phyloP scores from a whole-genome alignment of 2,329 filamentous ascomycete genomes.

The Neodidymelliopsis sp. region DNA sequence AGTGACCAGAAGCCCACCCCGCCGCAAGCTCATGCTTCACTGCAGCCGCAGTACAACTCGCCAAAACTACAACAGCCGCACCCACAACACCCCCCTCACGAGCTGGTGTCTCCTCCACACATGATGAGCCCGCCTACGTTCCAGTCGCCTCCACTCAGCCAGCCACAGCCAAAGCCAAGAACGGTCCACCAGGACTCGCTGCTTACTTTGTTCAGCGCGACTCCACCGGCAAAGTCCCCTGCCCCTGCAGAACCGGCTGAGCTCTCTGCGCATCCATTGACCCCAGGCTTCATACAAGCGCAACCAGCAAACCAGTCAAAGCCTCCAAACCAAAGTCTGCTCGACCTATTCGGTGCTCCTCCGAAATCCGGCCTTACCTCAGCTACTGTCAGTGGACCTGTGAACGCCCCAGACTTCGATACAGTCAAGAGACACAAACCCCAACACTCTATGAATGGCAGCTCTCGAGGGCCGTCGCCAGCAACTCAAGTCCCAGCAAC shows the following conservation, averaged over 20 bases:
- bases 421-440: slow-evolving; percentile 46
- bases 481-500: slow-evolving; percentile 22
- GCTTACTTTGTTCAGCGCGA: slow-evolving; percentile 54
- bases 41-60: slow-evolving; percentile 28
- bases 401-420: slow-evolving; percentile 53
- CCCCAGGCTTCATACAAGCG: slow-evolving; percentile 40
- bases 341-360: slow-evolving; percentile 29
- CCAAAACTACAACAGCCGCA: slow-evolving; percentile 34
- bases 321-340: slow-evolving; percentile 26
- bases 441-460: slow-evolving; percentile 29
- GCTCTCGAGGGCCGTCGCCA: slow-evolving; percentile 42
- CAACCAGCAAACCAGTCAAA: slow-evolving; percentile 29
- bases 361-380: slow-evolving; percentile 42
- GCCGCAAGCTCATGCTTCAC: slow-evolving; percentile 13
- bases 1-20: slow-evolving; percentile 34
- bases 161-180: slow-evolving; percentile 46
- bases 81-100: slow-evolving; percentile 30
- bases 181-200: slow-evolving; percentile 55
- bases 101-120: slow-evolving; percentile 37
- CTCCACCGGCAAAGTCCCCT: slow-evolving; percentile 31
- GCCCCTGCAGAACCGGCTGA: slow-evolving; percentile 52
- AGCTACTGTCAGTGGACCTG: slow-evolving; percentile 52
- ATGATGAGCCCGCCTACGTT: slow-evolving; percentile 39
- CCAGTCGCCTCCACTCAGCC: slow-evolving; percentile 38
- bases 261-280: slow-evolving; percentile 54